Conservation (phyloP, 169 alveolate genomes). For the Plasmodium yoelii region DNA sequence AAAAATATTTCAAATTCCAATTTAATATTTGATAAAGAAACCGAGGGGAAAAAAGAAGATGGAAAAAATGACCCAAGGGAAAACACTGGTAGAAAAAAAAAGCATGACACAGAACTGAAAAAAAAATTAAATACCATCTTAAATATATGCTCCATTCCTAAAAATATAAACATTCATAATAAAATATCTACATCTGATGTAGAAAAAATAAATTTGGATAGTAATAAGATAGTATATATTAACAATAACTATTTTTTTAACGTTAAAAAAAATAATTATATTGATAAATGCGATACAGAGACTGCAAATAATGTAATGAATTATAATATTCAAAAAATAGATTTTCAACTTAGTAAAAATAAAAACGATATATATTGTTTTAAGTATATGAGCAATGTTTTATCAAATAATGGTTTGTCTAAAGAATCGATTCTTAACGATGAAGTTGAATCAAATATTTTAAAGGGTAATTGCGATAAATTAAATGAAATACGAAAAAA, state of each 20-base stretch:
- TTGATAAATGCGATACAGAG: constrained; percentile 19
- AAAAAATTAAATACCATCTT: constrained; percentile 47
- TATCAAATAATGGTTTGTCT: constrained; percentile 59
- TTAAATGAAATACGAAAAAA: constrained; percentile 49
- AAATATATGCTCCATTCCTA: constrained; percentile 41
- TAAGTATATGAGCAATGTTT: constrained; percentile 62
- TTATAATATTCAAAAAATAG: constrained; percentile 41
- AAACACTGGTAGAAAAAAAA: constrained; percentile 3
- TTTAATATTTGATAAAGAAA: constrained; percentile 10
- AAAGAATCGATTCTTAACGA: constrained; percentile 37
- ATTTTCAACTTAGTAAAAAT: constrained; percentile 52
- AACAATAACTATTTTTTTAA: constrained; percentile 70
- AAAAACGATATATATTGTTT: constrained; percentile 57
- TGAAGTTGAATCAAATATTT: constrained; percentile 41
- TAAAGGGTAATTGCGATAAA: constrained; percentile 40
- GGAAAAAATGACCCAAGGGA: constrained; percentile 5
- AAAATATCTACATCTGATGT: constrained; percentile 64
- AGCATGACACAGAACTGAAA: constrained; percentile 24
- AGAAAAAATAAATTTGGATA: constrained; percentile 44
- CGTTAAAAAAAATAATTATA: constrained; percentile 30
- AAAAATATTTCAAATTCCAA: neutral
- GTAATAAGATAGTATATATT: constrained; percentile 39
- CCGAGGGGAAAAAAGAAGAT: constrained; percentile 10
- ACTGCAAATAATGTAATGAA: constrained; percentile 37
- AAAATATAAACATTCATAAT: constrained; percentile 62